Evolutionary conservation across 2,329 filamentous ascomycete species (phyloP), one percentile per base, ranked within the genome.

Genomic region (Coniochaeta pulveracea): DNA sequence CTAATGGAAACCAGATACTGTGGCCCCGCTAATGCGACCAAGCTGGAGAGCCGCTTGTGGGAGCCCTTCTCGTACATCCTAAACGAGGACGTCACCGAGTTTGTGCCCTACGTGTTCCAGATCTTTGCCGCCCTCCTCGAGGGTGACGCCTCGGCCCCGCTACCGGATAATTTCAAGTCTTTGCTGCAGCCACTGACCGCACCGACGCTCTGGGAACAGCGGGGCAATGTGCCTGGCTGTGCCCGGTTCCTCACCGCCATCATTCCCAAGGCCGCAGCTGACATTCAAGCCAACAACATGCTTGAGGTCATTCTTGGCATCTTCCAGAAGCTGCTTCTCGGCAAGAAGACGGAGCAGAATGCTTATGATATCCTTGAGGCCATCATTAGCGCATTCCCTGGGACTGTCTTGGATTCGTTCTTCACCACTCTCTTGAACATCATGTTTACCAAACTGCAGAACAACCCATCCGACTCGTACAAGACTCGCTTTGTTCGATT

Each of bases 91-190:
- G 80, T 96, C 17, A 79, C 86, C 80, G 91, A 98, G 59, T 98
- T 98, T 52, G 80, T 85, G 50, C 91, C 89, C 5, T 98, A 96
- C 47, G 78, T 96, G 34, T 94, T 98, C 67, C 91, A 98, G 54
- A 73, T 98, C 22, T 83, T 96, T 42, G 85, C 89, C 3, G 84
- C 89, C 34, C 72, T 98, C 10, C 70, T 98, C 3, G 89, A 96
- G 57, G 76, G 81, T 6, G 89, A 91, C 47, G 82, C 85, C 1
- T 70, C 79, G 0, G 80, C 75, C n/a, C 69, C 80, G 7, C 66
- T 96, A 19, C 84, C 86, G 3, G 72, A 76, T 17, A 81, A 85
- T 50, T 95, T 93, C 64, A 79, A 83, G 54, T 70, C 72, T 6
- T 64, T 98, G 28, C 72, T 96, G 26, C 68, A 67, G 1, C 84